Evolutionary conservation across 208 protist genomes (phyloP), one percentile per base, ranked within the genome.

Genomic region (Wallacemonas rigidus): DNA sequence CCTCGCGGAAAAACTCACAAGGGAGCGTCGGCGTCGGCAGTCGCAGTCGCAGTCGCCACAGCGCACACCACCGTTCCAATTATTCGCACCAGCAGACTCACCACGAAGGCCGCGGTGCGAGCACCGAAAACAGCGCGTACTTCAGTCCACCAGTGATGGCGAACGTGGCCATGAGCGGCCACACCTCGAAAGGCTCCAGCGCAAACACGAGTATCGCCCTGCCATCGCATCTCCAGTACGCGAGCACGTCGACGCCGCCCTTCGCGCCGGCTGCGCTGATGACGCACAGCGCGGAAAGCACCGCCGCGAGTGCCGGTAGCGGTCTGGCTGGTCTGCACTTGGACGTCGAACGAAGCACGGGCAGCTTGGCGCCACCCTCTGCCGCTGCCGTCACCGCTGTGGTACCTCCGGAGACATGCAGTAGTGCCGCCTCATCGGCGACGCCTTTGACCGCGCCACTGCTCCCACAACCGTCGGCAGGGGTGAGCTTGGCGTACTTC

Each of bases 211-310:
- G 57, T 38, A 4, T 63, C 36, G 26, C n/a, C 57, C 38, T 44
- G 9, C 38, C 57, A 8, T 38, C n/a, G 36, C 39, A 44, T 35
- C 14, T 11, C 15, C 14, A 35, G 14, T 41, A 65, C 12, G 17
- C 12, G 12, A 65, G 41, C 40, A 36, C 60, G 11, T 65, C 60
- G 14, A 65, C 60, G 12, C 60, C 60, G 41, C 60, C 60, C 43
- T 50, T 65, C 40, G 60, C 60, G 15, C 60, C 60, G n/a, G 36
- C 36, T 3, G 3, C n/a, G 40, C n/a, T 6, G 35, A 38, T 40
- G 35, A 62, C 56, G 56, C 15, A 26, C 26, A 26, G 26, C 26
- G 26, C 26, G 26, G 26, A 26, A 26, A 26, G 26, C 26, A 26
- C 26, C 26, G 26, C 0, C 54, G 54, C 15, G 15, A 58, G 54